Base-by-base conservation (phyloP, 352 stramenopile species). In the Phytophthora constricta region DNA sequence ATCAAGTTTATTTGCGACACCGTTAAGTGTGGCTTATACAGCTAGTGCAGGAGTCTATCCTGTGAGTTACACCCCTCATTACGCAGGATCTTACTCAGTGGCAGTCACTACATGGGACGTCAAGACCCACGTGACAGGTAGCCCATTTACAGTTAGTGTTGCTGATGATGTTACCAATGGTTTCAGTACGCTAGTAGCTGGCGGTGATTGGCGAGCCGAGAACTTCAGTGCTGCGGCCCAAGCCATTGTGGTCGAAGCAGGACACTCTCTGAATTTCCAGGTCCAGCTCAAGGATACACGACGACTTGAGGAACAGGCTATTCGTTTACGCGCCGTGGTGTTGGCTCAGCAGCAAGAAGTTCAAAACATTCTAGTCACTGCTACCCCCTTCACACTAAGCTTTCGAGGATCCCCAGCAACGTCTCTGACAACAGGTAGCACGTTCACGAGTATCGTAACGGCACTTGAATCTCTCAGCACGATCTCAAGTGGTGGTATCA, bases 221-320 rank as follows among this genome's bases (percentile, higher is more conserved):
- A 90, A 86, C 23, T 90, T 85, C 22, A 73, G 63, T 39, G n/a
- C 42, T 48, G 72, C 58, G 23, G 71, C 85, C 7, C 79, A 86
- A 14, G 54, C 76, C 17, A 81, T 92, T 42, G 72, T 80, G 19
- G 62, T 93, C n/a, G 60, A 81, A 46, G 78, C 84, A 16, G 82
- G 85, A 1, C 62, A 89, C 1, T 54, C 66, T 0, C 68, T 93
- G 0, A 59, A 57, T 17, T 97, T 99, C 43, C 86, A 94, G 55
- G 89, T 99, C 17, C 87, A 97, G 68, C 75, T 97, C 13, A 97
- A 97, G 55, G 97, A 99, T 61, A 74, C 72, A 4, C 82, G 87
- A 16, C 80, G 87, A 4, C 50, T 91, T 0, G 87, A 93, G 49
- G 37, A 91, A 19, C 87, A 95, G 46, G 82, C 77, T 3, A 65